phyloP scores from a whole-genome alignment of 176 grass and related monocot species.

The Saccharum spontaneum region DNA sequence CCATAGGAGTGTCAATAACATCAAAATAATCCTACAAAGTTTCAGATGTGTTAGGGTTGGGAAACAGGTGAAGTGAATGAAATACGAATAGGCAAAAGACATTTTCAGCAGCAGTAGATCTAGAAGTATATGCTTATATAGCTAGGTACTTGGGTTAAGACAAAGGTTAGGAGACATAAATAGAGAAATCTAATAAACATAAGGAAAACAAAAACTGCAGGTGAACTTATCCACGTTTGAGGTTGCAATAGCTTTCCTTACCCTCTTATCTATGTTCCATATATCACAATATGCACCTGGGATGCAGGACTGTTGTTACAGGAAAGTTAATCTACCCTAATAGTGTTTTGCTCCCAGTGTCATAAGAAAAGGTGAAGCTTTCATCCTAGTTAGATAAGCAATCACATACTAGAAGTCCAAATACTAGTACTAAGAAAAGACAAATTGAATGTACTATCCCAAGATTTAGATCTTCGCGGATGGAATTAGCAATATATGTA shows the following conservation, averaged over 20 bases:
- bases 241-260: conserved; percentile 17
- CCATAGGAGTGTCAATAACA: conserved; percentile 96
- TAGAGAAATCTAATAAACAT: neutral
- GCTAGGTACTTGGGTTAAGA: neutral
- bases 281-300: neutral
- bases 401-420: neutral
- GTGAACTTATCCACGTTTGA: conserved; percentile 3
- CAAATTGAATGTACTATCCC: neutral
- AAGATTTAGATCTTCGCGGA: neutral
- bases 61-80: neutral
- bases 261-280: conserved; percentile 3
- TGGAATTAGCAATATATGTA: neutral
- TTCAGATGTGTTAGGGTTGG: conserved; percentile 3
- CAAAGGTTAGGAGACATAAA: neutral
- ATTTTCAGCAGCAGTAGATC: conserved; percentile 18
- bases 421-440: conserved; percentile 1
- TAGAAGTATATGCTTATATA: conserved; percentile 6
- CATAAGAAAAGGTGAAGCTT: neutral
- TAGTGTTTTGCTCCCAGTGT: neutral
- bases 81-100: neutral
- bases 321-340: neutral
- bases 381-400: neutral
- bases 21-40: conserved; percentile 90
- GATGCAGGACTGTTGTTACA: conserved; percentile 1
- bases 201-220: neutral